Conservation (phyloP, 495 filamentous ascomycete species). For the Tuber borchii region DNA sequence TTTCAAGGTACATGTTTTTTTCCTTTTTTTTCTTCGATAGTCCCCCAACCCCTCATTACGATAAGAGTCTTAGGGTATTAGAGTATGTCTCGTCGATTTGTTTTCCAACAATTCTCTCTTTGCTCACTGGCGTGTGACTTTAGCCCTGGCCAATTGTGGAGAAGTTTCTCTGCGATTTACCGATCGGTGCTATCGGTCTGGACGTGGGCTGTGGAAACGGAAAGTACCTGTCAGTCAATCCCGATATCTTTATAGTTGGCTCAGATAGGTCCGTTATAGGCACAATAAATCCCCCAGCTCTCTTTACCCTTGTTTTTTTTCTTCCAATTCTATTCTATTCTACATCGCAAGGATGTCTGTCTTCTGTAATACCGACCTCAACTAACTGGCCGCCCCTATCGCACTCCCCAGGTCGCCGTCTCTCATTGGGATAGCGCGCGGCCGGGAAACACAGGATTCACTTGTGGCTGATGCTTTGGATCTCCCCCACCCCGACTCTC, state of each 20-base stretch:
- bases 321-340: neutral
- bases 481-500: constrained; percentile 60
- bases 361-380: neutral
- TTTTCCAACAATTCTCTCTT: neutral
- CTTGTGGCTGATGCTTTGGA: constrained; percentile 65
- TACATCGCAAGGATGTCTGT: neutral
- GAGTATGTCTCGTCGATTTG: neutral
- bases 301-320: constrained; percentile 11
- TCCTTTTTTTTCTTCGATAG: neutral
- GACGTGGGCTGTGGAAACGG: constrained; percentile 96
- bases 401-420: constrained; percentile 54
- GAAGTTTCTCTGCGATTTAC: constrained; percentile 61
- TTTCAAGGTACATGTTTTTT: constrained; percentile 62
- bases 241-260: constrained; percentile 70
- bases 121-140: constrained; percentile 23
- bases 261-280: constrained; percentile 64
- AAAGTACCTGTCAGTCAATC: constrained; percentile 82
- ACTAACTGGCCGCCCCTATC: constrained; percentile 8
- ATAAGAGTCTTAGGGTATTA: neutral
- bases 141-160: constrained; percentile 91
- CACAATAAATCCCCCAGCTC: constrained; percentile 4
- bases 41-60: constrained; percentile 19
- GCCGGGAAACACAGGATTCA: constrained; percentile 45
- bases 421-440: constrained; percentile 63
- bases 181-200: constrained; percentile 70